These are phyloP conservation scores for Yamadazyma taylorii DNA, from an alignment of 1,139 yeast species.

Conservation along the genomic window DNA sequence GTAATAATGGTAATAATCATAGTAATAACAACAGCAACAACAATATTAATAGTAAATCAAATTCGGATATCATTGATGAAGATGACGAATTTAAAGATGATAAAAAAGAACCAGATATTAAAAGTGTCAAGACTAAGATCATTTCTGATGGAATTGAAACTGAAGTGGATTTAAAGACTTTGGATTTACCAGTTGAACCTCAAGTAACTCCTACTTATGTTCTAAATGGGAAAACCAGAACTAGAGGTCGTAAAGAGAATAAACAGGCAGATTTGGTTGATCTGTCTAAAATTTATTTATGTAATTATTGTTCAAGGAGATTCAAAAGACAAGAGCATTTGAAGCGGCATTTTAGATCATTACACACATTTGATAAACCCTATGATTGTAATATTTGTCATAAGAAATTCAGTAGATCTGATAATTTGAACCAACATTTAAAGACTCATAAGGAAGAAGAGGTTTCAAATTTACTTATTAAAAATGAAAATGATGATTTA, in stretches of 20 bases:
- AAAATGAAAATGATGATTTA: slow-evolving; percentile 5
- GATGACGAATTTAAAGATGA: not conserved
- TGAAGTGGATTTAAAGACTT: slow-evolving; percentile 41
- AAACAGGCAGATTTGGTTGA: slow-evolving; percentile 48
- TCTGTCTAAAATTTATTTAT: slow-evolving; percentile 40
- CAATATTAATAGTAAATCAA: no score
- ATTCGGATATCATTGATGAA: not conserved
- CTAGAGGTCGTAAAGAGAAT: slow-evolving; percentile 49
- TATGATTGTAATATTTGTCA: slow-evolving; percentile 69
- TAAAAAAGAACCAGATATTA: slow-evolving; percentile 21
- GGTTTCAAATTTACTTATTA: slow-evolving; percentile 5
- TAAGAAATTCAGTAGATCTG: slow-evolving; percentile 74
- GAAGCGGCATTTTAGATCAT: slow-evolving; percentile 71
- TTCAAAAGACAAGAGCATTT: slow-evolving; percentile 80
- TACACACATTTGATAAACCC: slow-evolving; percentile 76
- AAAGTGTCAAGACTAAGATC: slow-evolving; percentile 22
- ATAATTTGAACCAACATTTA: slow-evolving; percentile 73
- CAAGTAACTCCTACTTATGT: slow-evolving; percentile 38
- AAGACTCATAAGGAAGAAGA: slow-evolving; percentile 60
- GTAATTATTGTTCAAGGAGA: slow-evolving; percentile 56
- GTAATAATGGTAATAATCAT: not conserved
- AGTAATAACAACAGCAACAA: no score
- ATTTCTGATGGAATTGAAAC: slow-evolving; percentile 36
- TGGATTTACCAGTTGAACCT: slow-evolving; percentile 44
- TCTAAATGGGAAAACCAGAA: slow-evolving; percentile 35